These are phyloP conservation scores for Tephrocybe rancida DNA, from an alignment of 768 basidiomycete genomes.

Conservation along the genomic window DNA sequence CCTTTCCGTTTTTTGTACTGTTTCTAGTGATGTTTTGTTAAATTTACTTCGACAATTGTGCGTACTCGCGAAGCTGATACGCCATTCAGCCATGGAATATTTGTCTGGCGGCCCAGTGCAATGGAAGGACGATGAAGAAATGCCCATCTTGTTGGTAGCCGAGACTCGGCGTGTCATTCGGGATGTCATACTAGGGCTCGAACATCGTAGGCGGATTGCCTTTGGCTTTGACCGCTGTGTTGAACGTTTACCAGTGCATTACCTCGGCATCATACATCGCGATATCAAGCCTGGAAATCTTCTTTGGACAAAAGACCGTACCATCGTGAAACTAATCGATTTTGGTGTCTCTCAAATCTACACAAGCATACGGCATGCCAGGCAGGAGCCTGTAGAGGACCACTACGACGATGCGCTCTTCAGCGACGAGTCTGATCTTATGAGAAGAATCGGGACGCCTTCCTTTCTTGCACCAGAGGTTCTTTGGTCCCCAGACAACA, in stretches of 20 bases:
- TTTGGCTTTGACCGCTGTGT: background rate
- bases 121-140: conserved; percentile 33
- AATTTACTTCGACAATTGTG: no score
- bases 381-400: background rate
- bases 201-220: conserved; percentile 36
- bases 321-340: conserved; percentile 86
- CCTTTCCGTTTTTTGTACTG: background rate
- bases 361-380: background rate
- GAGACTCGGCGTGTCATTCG: conserved; percentile 44
- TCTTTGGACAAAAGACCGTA: conserved; percentile 51
- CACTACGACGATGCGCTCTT: conserved; percentile 35
- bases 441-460: conserved; percentile 42
- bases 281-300: conserved; percentile 93
- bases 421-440: conserved; percentile 34
- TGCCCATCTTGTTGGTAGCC: conserved; percentile 34
- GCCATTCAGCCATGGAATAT: conserved; percentile 40
- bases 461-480: conserved; percentile 48
- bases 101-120: conserved; percentile 43
- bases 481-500: conserved; percentile 38
- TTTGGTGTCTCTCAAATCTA: conserved; percentile 62
- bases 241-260: conserved; percentile 32
- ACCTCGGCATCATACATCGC: conserved; percentile 74
- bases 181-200: conserved; percentile 43
- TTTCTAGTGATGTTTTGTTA: no score
- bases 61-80: background rate